These are phyloP conservation scores for Arthrocladium fulminans DNA, from an alignment of 2,329 filamentous ascomycete species.

Conservation along the genomic window DNA sequence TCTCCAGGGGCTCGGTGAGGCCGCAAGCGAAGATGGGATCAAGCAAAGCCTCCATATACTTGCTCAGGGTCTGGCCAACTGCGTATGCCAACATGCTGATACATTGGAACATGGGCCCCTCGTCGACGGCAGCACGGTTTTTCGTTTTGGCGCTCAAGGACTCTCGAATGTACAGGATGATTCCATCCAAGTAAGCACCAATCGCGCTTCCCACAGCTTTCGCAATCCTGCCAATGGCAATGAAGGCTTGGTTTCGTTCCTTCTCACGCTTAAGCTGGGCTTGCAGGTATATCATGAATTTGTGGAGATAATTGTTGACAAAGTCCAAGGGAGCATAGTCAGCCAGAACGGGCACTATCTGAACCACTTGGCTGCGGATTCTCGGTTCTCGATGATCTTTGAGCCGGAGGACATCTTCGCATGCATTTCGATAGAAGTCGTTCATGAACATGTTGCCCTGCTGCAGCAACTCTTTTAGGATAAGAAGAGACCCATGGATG, in stretches of 20 bases:
- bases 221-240: slow-evolving; percentile 91
- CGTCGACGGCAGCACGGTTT: slow-evolving; percentile 49
- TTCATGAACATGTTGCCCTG: slow-evolving; percentile 99
- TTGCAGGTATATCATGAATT: slow-evolving; percentile 94
- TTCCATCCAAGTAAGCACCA: slow-evolving; percentile 86
- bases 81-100: slow-evolving; percentile 94
- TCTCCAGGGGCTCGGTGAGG: slow-evolving; percentile 83
- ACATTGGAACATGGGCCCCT: slow-evolving; percentile 84
- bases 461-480: slow-evolving; percentile 82
- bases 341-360: slow-evolving; percentile 84
- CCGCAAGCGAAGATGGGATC: slow-evolving; percentile 97
- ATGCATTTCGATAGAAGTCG: slow-evolving; percentile 81
- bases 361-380: slow-evolving; percentile 80
- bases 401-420: slow-evolving; percentile 83
- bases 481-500: slow-evolving; percentile 87
- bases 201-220: slow-evolving; percentile 95
- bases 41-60: slow-evolving; percentile 92
- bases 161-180: slow-evolving; percentile 86
- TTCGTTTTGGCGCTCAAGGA: slow-evolving; percentile 35
- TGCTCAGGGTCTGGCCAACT: slow-evolving; percentile 91
- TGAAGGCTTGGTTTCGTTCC: slow-evolving; percentile 85
- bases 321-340: slow-evolving; percentile 90
- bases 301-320: slow-evolving; percentile 75
- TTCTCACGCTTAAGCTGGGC: slow-evolving; percentile 91
- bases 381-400: slow-evolving; percentile 86